phyloP scores from a whole-genome alignment of 805 yeast species.

The Kluyveromyces dobzhanskii region DNA sequence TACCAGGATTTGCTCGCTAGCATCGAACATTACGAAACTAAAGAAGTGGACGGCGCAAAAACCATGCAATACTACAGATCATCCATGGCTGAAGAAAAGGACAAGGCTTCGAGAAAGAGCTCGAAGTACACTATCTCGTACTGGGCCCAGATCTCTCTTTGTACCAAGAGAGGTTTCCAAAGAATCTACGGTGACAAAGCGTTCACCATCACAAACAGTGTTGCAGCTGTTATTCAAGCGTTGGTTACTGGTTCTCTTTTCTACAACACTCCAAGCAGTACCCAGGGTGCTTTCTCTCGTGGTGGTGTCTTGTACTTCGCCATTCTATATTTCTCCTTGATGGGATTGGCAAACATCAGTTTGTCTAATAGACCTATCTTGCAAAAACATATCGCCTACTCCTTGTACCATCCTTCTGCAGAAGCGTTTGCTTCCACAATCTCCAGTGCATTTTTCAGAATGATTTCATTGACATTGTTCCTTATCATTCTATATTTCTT shows the following conservation, averaged over 20 bases:
- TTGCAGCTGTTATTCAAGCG: conserved; percentile 41
- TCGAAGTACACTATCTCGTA: conserved; percentile 24
- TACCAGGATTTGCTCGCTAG: conserved; percentile 32
- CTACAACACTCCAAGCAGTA: conserved; percentile 41
- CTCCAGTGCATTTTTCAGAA: conserved; percentile 57
- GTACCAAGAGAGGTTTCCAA: conserved; percentile 44
- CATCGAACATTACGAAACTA: conserved; percentile 33
- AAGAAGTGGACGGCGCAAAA: conserved; percentile 20
- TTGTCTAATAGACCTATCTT: conserved; percentile 51
- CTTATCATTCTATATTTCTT: conserved; percentile 48
- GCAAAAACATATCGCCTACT: conserved; percentile 62
- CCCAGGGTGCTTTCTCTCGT: conserved; percentile 53
- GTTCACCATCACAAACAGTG: conserved; percentile 27
- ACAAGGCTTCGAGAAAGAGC: conserved; percentile 14
- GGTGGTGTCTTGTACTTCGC: conserved; percentile 58
- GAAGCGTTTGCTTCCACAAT: conserved; percentile 58
- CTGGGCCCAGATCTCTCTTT: conserved; percentile 40
- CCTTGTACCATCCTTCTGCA: conserved; percentile 65
- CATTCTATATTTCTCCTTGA: conserved; percentile 43
- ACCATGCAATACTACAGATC: conserved; percentile 29
- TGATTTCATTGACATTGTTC: conserved; percentile 37
- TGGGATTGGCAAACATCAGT: conserved; percentile 42
- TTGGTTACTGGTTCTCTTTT: conserved; percentile 57
- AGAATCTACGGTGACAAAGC: conserved; percentile 53
- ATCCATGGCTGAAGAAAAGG: conserved; percentile 25